Evolutionary conservation across 345 rosid genomes (phyloP).

Genomic region (Anastatica hierochuntica): DNA sequence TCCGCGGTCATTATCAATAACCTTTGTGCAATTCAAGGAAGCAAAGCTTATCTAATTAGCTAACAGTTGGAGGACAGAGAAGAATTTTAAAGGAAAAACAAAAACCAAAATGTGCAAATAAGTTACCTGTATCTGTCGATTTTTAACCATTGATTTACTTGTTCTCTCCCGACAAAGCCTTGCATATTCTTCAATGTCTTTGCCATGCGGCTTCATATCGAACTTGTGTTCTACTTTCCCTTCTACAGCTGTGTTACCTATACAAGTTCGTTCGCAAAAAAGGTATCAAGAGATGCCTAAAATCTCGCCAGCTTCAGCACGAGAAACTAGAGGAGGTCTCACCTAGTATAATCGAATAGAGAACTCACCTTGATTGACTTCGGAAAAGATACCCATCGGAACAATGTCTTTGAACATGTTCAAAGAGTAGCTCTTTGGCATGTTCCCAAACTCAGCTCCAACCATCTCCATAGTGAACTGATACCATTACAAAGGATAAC

Average conservation of each 20-base stretch:
- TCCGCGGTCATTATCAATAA: slow-evolving; percentile 79
- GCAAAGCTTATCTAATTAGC: neutral
- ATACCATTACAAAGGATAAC: neutral
- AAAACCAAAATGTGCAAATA: too few species aligned
- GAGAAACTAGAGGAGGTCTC: neutral
- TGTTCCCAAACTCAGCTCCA: slow-evolving; percentile 40
- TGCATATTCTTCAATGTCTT: slow-evolving; percentile 74
- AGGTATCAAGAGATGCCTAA: neutral
- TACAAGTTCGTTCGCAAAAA: neutral
- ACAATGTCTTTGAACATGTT: slow-evolving; percentile 86
- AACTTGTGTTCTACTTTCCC: slow-evolving; percentile 84
- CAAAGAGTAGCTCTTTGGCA: slow-evolving; percentile 62
- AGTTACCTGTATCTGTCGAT: slow-evolving; percentile 75
- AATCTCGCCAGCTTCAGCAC: neutral
- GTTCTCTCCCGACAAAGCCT: slow-evolving; percentile 88
- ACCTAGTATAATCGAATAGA: neutral
- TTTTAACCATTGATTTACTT: slow-evolving; percentile 70
- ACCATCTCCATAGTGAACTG: slow-evolving; percentile 81
- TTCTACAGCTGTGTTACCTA: slow-evolving; percentile 51
- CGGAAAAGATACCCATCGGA: slow-evolving; percentile 72
- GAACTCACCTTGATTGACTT: slow-evolving; percentile 49
- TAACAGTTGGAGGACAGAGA: neutral
- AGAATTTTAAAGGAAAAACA: too few species aligned
- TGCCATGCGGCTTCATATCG: slow-evolving; percentile 78
- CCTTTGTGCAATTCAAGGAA: slow-evolving; percentile 32